Percentiles rank a stretch among this genome's conserved stretches.
These are phyloP conservation scores for Malassezia caprae DNA, from an alignment of 1,284 basidiomycete species.

Conservation along the genomic window DNA sequence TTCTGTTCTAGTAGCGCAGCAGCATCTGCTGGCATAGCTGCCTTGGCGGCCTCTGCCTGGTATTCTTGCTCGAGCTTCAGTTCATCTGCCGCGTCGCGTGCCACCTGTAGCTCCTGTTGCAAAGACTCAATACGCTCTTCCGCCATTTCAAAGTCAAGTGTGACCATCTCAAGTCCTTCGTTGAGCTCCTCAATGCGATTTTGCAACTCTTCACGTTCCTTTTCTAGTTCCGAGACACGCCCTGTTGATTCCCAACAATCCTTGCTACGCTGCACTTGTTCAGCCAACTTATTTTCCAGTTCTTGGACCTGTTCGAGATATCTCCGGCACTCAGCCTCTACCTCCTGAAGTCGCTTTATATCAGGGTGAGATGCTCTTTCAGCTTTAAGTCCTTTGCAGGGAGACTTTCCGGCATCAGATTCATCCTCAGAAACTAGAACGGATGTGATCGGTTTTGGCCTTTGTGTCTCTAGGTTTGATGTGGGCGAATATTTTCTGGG, in stretches of 20 bases:
- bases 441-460: background rate
- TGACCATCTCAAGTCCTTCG: slow-evolving; percentile 86
- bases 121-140: slow-evolving; percentile 81
- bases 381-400: background rate
- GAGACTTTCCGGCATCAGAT: background rate
- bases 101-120: slow-evolving; percentile 64
- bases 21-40: slow-evolving; percentile 60
- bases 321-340: background rate
- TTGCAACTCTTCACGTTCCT: slow-evolving; percentile 31
- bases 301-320: background rate
- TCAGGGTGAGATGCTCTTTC: background rate
- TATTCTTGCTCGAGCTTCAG: slow-evolving; percentile 45
- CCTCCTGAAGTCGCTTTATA: background rate
- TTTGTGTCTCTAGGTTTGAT: background rate
- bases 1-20: slow-evolving; percentile 22
- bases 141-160: slow-evolving; percentile 91
- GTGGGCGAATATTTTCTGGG: background rate
- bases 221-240: background rate
- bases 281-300: background rate
- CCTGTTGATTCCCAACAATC: background rate
- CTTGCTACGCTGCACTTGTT: background rate
- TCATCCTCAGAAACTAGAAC: no score
- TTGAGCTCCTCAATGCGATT: slow-evolving; percentile 60
- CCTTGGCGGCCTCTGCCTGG: slow-evolving; percentile 57
- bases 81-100: slow-evolving; percentile 68